Base-by-base conservation (phyloP, 441 rosid species). In the Kokia cookei region DNA sequence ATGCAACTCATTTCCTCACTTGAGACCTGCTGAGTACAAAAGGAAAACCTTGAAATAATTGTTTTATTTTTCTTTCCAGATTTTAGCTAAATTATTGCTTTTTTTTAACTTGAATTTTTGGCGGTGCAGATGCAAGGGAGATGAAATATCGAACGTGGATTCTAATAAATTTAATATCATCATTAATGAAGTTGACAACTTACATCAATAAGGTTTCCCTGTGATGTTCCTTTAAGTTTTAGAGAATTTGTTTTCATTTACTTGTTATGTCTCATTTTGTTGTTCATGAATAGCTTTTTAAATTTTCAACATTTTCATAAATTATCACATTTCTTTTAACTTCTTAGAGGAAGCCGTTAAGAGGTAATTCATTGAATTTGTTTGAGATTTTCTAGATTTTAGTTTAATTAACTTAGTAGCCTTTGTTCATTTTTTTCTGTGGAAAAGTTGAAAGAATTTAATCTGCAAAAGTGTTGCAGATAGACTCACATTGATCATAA, bases 101-200 rank as follows among this genome's bases (percentile, higher is more conserved):
- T 15, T 15, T 15, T 51, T 19, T 19, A 19, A 51, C 19, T 51
- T 51, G n/a, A 14, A 13, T 51, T 45, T 45, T 7, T n/a, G 22
- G 22, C n/a, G 1, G 35, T 40, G 37, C 73, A 87, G 91, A 83
- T 64, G 73, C 77, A 17, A 81, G 84, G 57, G 87, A 87, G 22
- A 19, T 67, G 89, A 85, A 72, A 74, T 85, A 32, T 70, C 82
- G 37, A 79, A 55, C 42, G 77, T 59, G 4, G 86, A 78, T 60
- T 87, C 86, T 1, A 68, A 81, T 3, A 79, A 73, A 79, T 85
- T 87, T 53, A 35, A 48, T 48, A 66, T 76, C 2, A 74, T 87
- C 14, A 47, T 87, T 27, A 75, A 75, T 60, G 85, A 84, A 76
- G 80, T 87, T 3, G 85, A 84, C n/a, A 72, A 81, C 63, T 77